Evolutionary conservation across 495 filamentous ascomycete species (phyloP), one percentile per base, ranked within the genome.

Genomic region (Lophiostoma macrostomum): DNA sequence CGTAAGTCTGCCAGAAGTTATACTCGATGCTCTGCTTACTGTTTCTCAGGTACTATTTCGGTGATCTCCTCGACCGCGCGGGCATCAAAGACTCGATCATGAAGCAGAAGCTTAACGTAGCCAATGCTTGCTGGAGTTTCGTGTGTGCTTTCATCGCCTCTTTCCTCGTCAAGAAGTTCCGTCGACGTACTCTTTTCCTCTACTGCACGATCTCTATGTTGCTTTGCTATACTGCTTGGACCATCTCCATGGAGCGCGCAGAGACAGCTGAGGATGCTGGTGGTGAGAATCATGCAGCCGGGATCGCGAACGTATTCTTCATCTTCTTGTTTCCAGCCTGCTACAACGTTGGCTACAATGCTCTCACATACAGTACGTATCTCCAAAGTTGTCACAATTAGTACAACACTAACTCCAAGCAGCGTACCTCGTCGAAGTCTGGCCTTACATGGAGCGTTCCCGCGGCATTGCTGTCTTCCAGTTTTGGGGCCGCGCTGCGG

Each of bases 321-420:
- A 82, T 81, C 54, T 86, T 82, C 54, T 68, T 71, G 19, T 85
- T 83, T 60, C 75, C 73, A 1, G 81, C 80, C 6, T 76, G 74
- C 53, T 85, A 84, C 51, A 84, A 83, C 57, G 72, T 84, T 51
- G 81, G 79, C 18, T 82, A 83, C 58, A 84, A 84, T 47, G 80
- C 82, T 25, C 67, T 84, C 28, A 82, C 81, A 1, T 85, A 83
- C 63, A 82, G 78, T 81, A 58, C 23, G 45, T 66, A 69, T 61
- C 50, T 4, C 13, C 14, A 1, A 18, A n/a, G 11, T 23, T 23
- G n/a, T 37, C 16, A n/a, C n/a, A n/a, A n/a, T 13, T 24, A 23
- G 30, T 34, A 3, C 23, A 14, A 13, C 20, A 12, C 10, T 11
- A 24, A 44, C 41, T 20, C 13, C 18, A 19, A 14, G 14, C 50